Base-by-base conservation (phyloP, 352 stramenopile species). In the Globisporangium radiosum region DNA sequence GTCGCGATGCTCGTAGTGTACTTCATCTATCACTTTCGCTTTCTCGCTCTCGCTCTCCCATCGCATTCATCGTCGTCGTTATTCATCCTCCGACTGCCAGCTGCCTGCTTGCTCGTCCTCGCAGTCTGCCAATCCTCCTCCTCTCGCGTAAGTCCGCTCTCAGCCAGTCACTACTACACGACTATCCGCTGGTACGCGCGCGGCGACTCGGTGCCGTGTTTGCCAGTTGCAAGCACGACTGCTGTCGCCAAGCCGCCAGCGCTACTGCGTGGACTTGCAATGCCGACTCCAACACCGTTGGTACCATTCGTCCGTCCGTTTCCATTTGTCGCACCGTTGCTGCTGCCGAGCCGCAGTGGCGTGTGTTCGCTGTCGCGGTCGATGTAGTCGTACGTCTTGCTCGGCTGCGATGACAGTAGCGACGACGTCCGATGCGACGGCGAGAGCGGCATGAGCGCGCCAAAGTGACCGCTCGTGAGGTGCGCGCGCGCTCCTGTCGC, bases 401-500 rank as follows among this genome's bases (percentile, higher is more conserved):
- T 86, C 19, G 65, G 71, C 45, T 73, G 60, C 5, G 70, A 58
- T 39, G 72, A 59, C 13, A 78, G 53, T 17, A 78, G 50, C 13
- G 71, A 79, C 36, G 69, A 54, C 43, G 72, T 73, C 0, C 70
- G 73, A 60, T 77, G 71, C 44, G 76, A 71, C 1, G 84, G 84
- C 15, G 81, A 92, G 7, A 94, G 70, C 47, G 84, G 84, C 80
- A 94, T 91, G 44, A 94, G 72, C 1, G 81, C 81, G 1, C 81
- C 82, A 53, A 94, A 94, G 57, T 90, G 81, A 7, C 78, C 81
- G 43, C 66, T 78, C 13, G 83, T 85, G 45, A 90, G 60, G 53
- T 87, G 76, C 0, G 71, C 72, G 14, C 71, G 70, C 5, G 71
- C 71, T 1, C 59, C 53, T n/a, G 72, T 61, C 69, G 49, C 61